Percentiles rank a stretch among this genome's conserved stretches.
phyloP scores from a whole-genome alignment of 2,329 filamentous ascomycete species.

The Phialophora verrucosa region DNA sequence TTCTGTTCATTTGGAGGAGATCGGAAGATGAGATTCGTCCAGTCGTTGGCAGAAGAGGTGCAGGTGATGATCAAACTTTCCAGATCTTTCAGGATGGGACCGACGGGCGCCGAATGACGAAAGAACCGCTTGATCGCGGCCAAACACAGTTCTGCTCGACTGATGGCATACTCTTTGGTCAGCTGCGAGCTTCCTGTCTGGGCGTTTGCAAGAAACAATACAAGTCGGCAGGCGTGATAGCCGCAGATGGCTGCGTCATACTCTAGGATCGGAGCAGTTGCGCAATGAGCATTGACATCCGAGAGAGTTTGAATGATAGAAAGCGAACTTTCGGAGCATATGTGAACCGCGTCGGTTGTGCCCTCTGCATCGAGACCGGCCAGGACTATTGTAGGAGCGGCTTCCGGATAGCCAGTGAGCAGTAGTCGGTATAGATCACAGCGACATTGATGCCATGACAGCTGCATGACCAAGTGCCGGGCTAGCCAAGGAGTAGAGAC shows the following conservation, averaged over 20 bases:
- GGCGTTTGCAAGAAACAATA: conserved; percentile 3
- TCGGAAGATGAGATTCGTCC: neutral
- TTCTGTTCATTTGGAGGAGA: neutral
- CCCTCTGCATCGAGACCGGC: neutral
- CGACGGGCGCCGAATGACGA: neutral
- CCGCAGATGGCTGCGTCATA: conserved; percentile 13
- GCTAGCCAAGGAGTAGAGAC: conserved; percentile 12
- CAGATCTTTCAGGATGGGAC: conserved; percentile 8
- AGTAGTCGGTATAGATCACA: conserved; percentile 12
- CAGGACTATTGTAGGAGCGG: conserved; percentile 4
- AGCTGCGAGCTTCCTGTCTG: neutral
- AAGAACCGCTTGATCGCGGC: conserved; percentile 10
- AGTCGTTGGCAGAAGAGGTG: neutral
- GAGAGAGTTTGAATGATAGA: neutral
- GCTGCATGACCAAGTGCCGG: conserved; percentile 14
- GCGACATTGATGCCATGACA: conserved; percentile 16
- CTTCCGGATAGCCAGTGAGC: conserved; percentile 10
- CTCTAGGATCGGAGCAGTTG: neutral
- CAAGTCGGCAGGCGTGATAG: conserved; percentile 7
- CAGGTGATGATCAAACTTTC: conserved; percentile 2
- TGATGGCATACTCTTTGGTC: conserved; percentile 8
- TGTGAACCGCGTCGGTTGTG: neutral
- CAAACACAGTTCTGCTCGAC: conserved; percentile 12
- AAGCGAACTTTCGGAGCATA: neutral
- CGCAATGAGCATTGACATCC: neutral